Base-by-base conservation (phyloP, 768 basidiomycete genomes). In the Rhodotorula diobovata region DNA sequence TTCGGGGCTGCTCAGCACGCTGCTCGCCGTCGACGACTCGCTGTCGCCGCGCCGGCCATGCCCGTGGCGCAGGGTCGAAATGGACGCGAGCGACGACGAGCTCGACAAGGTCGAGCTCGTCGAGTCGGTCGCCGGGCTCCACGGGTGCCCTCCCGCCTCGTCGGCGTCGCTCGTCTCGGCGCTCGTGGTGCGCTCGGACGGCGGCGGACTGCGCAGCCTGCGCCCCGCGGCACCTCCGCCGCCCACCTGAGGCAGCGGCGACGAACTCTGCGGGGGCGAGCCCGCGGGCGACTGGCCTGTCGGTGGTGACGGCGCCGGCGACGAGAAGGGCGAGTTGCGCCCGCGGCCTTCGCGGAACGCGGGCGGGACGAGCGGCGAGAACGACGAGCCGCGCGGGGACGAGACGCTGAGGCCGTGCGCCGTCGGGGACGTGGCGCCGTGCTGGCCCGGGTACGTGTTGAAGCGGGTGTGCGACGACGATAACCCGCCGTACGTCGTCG, bases 321-420 rank as follows among this genome's bases (percentile, higher is more conserved):
- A 67, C 11, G 56, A 20, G 35, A 57, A 57, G 21, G 56, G 56
- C 23, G 63, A 61, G 30, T 56, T 54, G 53, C 43, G 51, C 28
- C 46, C 35, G 25, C 64, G 60, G 37, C 39, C n/a, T 15, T 66
- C 63, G 21, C 73, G 73, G 70, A 75, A 75, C 7, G 63, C 20
- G 12, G 73, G 73, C 25, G 70, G 70, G 30, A 68, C 57, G n/a
- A 75, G 67, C 23, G 70, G 73, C 1, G 59, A 45, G 67, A 48
- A 75, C 7, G 37, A 37, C 28, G 48, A 46, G 23, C 28, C 18
- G 11, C 46, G 68, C 12, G 48, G 50, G 21, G 57, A 50, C 34
- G 8, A 9, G 48, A 50, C 48, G 48, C 48, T 25, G 23, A 50
- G 48, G 25, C 48, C 48, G 48, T 50, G 23, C 5, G 23, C 25